Evolutionary conservation across 345 rosid species (phyloP), one percentile per base, ranked within the genome.

Genomic region (Excoecaria cochinchinensis): DNA sequence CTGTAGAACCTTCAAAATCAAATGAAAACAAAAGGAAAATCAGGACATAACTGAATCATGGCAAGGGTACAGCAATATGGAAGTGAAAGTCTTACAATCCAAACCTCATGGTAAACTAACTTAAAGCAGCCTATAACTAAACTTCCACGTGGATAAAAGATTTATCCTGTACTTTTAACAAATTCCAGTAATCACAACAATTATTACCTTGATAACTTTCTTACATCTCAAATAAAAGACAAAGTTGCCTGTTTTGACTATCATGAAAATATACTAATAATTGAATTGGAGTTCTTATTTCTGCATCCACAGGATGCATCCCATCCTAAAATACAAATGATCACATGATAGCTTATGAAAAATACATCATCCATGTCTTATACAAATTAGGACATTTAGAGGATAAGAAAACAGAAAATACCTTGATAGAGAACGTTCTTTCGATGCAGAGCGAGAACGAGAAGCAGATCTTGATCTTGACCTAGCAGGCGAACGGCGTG

Each of bases 401-500:
- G 67, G 36, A 75, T 56, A 56, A 76, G 24, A 22, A n/a, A 81
- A 80, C n/a, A 31, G 31, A 31, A 59, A 78, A 71, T 84, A 92
- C 98, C 97, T 87, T 77, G 95, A 82, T 51, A 83, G 82, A 81
- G 94, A 86, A 8, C 79, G 92, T 53, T 91, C 83, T 86, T 85
- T 87, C 53, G 95, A 90, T 62, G 81, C 88, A 70, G 97, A 91
- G 42, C 76, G 92, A 63, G 95, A 88, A 48, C 68, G 90, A 79
- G 88, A 85, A 74, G 82, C 85, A 77, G 97, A 90, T 77, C 81
- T 85, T 0, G 97, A 91, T 65, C 80, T 85, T 51, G 94, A 89
- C 86, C 80, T 87, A 67, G 83, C 88, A 76, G 96, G 93, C 16
- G 96, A 90, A 42, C 84, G 87, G 22, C 83, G 90, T 0, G 86